Evolutionary conservation across 2,329 filamentous ascomycete genomes (phyloP).

Genomic region (Penicillium sp.): DNA sequence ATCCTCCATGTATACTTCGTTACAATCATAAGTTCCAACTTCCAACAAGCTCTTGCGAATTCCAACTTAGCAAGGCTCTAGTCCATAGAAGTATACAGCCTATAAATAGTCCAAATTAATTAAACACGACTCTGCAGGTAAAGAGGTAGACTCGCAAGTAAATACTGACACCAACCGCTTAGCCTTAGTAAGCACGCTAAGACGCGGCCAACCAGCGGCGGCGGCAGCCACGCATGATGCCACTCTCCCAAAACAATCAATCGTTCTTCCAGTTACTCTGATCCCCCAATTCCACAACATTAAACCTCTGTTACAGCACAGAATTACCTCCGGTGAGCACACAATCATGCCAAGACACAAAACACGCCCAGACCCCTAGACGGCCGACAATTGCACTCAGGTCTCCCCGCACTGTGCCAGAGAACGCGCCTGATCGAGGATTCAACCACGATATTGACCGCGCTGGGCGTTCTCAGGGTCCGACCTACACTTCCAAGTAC

Average conservation of each 20-base stretch:
- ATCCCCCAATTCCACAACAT: not conserved
- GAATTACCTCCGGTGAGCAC: not conserved
- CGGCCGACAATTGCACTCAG: slow-evolving; percentile 11
- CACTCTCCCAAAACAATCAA: slow-evolving; percentile 20
- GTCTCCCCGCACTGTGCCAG: slow-evolving; percentile 10
- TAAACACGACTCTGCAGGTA: too few relatives aligned
- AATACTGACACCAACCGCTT: too few relatives aligned
- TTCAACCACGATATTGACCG: slow-evolving; percentile 6
- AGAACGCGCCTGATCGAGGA: slow-evolving; percentile 12
- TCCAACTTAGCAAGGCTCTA: too few relatives aligned
- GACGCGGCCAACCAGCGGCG: slow-evolving; percentile 12
- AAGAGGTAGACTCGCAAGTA: too few relatives aligned
- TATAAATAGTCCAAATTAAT: too few relatives aligned
- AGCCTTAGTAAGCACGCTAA: slow-evolving; percentile 12
- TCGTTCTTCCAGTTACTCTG: not conserved
- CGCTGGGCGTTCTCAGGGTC: slow-evolving; percentile 8
- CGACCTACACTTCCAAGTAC: not conserved
- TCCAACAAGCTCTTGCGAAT: too few relatives aligned
- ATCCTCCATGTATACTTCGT: too few relatives aligned
- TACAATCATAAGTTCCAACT: too few relatives aligned
- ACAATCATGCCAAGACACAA: too few relatives aligned
- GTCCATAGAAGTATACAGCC: too few relatives aligned
- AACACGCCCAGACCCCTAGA: too few relatives aligned
- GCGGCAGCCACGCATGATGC: slow-evolving; percentile 17
- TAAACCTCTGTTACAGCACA: not conserved